These are phyloP conservation scores for Sarocladium oryzae DNA, from an alignment of 2,329 filamentous ascomycete species.

Conservation along the genomic window DNA sequence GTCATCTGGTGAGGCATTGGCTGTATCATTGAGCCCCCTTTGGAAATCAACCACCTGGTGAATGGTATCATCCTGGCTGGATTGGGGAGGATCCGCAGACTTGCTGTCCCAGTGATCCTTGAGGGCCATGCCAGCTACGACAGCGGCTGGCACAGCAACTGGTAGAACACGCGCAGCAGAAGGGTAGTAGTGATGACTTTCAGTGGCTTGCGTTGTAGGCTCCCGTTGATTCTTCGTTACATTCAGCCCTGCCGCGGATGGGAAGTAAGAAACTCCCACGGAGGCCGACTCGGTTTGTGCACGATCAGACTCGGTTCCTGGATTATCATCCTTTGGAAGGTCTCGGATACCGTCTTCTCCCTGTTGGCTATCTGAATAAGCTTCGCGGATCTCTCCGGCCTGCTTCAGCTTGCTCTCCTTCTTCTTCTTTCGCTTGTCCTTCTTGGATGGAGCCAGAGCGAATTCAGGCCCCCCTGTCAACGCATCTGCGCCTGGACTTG, in stretches of 20 bases:
- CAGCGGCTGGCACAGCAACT: constrained; percentile 9
- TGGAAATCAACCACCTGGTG: constrained; percentile 27
- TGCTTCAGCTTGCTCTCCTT: constrained; percentile 10
- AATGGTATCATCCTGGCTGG: too few species aligned
- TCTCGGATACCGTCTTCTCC: not conserved
- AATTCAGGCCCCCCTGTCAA: not conserved
- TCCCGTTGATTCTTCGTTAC: not conserved
- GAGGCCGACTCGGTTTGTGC: not conserved
- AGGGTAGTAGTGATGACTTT: constrained; percentile 15
- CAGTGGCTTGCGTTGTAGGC: not conserved
- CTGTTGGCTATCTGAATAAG: not conserved
- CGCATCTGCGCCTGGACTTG: not conserved
- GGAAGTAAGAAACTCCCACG: not conserved
- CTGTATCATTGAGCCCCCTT: too few species aligned
- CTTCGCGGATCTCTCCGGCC: not conserved
- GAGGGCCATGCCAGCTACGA: not conserved
- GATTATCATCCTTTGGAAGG: not conserved
- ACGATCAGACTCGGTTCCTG: not conserved
- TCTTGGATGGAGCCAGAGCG: constrained; percentile 11
- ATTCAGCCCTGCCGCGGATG: constrained; percentile 7
- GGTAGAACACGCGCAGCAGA: constrained; percentile 17
- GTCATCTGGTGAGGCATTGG: too few species aligned
- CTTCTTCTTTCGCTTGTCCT: constrained; percentile 15
- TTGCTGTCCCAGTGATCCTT: not conserved
- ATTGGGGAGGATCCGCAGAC: too few species aligned